Base-by-base conservation (phyloP, 768 basidiomycete species). In the Psilocybe azurescens region DNA sequence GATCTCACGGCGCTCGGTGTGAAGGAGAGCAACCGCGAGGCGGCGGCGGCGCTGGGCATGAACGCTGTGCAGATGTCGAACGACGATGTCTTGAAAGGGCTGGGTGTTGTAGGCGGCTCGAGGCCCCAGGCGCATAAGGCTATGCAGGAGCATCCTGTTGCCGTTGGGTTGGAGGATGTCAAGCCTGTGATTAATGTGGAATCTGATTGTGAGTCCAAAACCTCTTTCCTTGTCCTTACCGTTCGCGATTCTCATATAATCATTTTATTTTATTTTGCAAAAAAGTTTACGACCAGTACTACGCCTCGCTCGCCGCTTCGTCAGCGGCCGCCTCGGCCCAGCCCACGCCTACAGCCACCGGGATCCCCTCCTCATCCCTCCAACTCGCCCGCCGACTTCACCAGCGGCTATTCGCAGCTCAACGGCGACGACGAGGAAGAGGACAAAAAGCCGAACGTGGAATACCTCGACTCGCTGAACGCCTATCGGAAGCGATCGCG, bases 1-100 rank as follows among this genome's bases (percentile, higher is more conserved):
- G 91, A 96, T 66, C 78, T 95, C 62, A 97, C 97, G 0, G 90
- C 93, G 20, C 81, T 96, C 44, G 94, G 95, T 18, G 83, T 92
- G 60, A 85, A 88, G 67, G 91, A 93, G 72, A 85, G 74, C 63
- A 86, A 84, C n/a, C 78, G 88, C 59, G 75, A 81, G 28, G 83
- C 83, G 56, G 70, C 72, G 11, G 83, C 83, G 56, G 70, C 72
- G 11, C 18, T 56, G 8, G 28, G 44, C 1, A 69, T 67, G 51
- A 69, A 56, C 11, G 76, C 67, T 61, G 61, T 60, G 60, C 59
- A 81, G 30, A 77, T 76, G 61, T 85, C 86, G 36, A 90, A 89
- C 67, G 92, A 93, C 69, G 89, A 91, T 61, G 87, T 89, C 47
- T 70, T 93, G 71, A 86, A 80, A 64, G 90, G 91, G 0, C 72